Conservation (phyloP, 805 yeast genomes). For the Millerago galiae region DNA sequence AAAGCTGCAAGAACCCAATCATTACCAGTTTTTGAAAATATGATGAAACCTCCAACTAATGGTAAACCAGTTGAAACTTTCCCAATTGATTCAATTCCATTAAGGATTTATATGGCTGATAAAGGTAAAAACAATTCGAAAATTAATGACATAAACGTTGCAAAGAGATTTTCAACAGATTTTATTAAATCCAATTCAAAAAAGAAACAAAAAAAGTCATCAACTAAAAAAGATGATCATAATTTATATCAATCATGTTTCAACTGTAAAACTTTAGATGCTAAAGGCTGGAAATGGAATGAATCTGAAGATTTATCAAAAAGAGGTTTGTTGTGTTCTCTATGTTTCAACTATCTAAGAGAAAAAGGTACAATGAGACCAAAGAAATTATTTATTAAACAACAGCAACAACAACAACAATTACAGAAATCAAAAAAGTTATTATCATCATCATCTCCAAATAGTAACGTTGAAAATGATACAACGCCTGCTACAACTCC, state of each 20-base stretch:
- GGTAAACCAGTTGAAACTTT: constrained; percentile 17
- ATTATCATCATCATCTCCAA: constrained; percentile 15
- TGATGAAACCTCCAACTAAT: constrained; percentile 9
- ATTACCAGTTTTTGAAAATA: constrained; percentile 27
- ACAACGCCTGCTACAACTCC: constrained; percentile 17
- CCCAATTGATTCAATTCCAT: constrained; percentile 24
- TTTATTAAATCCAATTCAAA: constrained; percentile 11
- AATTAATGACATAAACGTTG: constrained; percentile 10
- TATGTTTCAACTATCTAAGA: constrained; percentile 19
- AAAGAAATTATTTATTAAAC: constrained; percentile 13
- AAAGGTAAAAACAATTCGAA: constrained; percentile 8
- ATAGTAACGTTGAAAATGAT: constrained; percentile 15
- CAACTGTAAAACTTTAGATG: constrained; percentile 21
- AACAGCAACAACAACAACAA: constrained; percentile 1
- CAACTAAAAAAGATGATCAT: constrained; percentile 10
- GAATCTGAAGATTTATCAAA: constrained; percentile 18
- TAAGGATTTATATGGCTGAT: constrained; percentile 24
- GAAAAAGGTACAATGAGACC: constrained; percentile 24
- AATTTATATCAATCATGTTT: constrained; percentile 18
- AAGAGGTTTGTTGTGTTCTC: constrained; percentile 22
- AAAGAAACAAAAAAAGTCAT: background rate
- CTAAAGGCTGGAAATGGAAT: constrained; percentile 25
- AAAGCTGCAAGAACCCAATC: constrained; percentile 41
- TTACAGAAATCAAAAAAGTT: background rate
- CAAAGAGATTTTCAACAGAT: constrained; percentile 24